Evolutionary conservation across 805 yeast genomes (phyloP).

Genomic region (Candida tibetensis): DNA sequence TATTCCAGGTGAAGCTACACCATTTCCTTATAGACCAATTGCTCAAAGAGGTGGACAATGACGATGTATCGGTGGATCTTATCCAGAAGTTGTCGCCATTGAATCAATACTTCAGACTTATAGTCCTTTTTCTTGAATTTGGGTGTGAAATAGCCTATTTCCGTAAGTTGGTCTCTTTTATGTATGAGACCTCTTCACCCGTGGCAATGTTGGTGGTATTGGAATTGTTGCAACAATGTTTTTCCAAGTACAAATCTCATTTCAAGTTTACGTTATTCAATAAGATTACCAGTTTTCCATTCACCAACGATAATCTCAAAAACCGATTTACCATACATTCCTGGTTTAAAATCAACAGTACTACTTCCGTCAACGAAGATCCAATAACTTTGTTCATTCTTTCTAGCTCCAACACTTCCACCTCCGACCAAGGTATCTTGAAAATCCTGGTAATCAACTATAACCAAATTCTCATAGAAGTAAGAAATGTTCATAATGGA

Average conservation of each 20-base stretch:
- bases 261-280: slow-evolving; percentile 29
- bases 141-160: slow-evolving; percentile 30
- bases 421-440: slow-evolving; percentile 20
- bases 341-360: slow-evolving; percentile 35
- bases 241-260: slow-evolving; percentile 23
- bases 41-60: slow-evolving; percentile 7
- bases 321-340: slow-evolving; percentile 34
- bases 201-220: slow-evolving; percentile 16
- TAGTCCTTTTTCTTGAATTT: slow-evolving; percentile 28
- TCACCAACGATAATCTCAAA: slow-evolving; percentile 12
- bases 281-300: slow-evolving; percentile 20
- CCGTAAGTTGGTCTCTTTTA: slow-evolving; percentile 18
- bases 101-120: slow-evolving; percentile 22
- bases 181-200: background rate
- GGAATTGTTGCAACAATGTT: slow-evolving; percentile 21
- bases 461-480: slow-evolving; percentile 30
- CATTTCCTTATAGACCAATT: slow-evolving; percentile 20
- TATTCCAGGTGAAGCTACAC: slow-evolving; percentile 17
- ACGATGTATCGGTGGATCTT: slow-evolving; percentile 1
- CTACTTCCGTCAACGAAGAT: slow-evolving; percentile 8
- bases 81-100: slow-evolving; percentile 10
- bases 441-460: slow-evolving; percentile 27
- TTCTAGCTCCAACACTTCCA: slow-evolving; percentile 22
- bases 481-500: slow-evolving; percentile 20
- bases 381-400: slow-evolving; percentile 23